phyloP scores from a whole-genome alignment of 805 yeast species.

The Starmera dryadoides region DNA sequence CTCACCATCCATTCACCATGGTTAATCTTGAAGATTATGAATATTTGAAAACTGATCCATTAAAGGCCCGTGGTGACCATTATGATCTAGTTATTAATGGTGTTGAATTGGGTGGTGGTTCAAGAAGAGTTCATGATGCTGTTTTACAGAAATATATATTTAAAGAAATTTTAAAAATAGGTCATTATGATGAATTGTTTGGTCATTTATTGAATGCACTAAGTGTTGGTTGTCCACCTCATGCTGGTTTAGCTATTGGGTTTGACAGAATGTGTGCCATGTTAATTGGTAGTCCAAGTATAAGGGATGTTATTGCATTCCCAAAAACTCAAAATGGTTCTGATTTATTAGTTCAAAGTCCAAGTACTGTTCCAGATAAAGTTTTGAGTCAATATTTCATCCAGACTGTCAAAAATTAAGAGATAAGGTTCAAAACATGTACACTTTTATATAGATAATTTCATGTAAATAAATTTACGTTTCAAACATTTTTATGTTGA shows the following conservation, averaged over 20 bases:
- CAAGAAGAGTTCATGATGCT: conserved; percentile 88
- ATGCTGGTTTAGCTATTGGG: conserved; percentile 95
- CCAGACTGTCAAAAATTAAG: too few relatives aligned
- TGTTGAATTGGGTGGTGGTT: conserved; percentile 95
- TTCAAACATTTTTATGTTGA: too few relatives aligned
- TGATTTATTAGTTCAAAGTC: conserved; percentile 85
- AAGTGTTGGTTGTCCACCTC: conserved; percentile 94
- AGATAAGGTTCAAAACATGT: too few relatives aligned
- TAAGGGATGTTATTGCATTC: conserved; percentile 91
- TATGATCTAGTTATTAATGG: conserved; percentile 93
- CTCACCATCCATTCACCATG: conserved; percentile 99
- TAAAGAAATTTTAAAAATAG: conserved; percentile 51
- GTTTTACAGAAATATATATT: conserved; percentile 69
- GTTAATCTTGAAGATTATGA: conserved; percentile 63
- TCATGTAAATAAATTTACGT: too few relatives aligned
- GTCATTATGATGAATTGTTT: conserved; percentile 55
- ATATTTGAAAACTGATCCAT: conserved; percentile 44
- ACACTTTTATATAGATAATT: too few relatives aligned
- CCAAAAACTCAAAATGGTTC: conserved; percentile 88
- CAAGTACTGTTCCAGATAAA: conserved; percentile 50
- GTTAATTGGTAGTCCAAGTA: conserved; percentile 68
- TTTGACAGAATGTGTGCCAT: conserved; percentile 91
- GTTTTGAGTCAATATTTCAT: conserved; percentile 39
- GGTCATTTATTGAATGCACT: conserved; percentile 83
- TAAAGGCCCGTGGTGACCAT: conserved; percentile 77